Base-by-base conservation (phyloP, 345 rosid species). In the Lumnitzera racemosa region DNA sequence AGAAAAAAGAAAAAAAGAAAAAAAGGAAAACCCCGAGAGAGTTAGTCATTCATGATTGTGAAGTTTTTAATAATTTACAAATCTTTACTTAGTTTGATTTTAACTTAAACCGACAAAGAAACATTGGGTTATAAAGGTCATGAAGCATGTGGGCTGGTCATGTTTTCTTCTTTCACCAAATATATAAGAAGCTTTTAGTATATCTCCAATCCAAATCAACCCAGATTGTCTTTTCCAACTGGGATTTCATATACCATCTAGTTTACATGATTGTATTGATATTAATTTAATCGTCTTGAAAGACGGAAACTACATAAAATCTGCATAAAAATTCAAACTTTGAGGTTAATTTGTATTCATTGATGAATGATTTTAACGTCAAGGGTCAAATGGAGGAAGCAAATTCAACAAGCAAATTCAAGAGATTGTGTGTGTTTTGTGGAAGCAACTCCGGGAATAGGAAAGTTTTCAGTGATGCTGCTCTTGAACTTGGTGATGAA, bases 361-460 rank as follows among this genome's bases (percentile, higher is more conserved):
- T 6, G 50, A 3, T 6, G 50, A 3, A 47, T 55, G 49, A 16
- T 47, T 47, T 17, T 36, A 36, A 4, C 7, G 9, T 36, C 5
- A 36, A 36, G 43, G 43, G 43, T 36, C 9, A 24, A 71, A 89
- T 89, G 98, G 96, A 83, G 48, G 87, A 74, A 52, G 76, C 62
- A 48, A 53, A 61, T 24, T 59, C 57, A 16, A 51, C 67, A 23
- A 77, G 74, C 83, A 83, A 73, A 73, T 92, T 89, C 81, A 86
- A 72, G 56, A 85, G 82, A 78, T 63, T 92, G 23, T 92, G 97
- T 76, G 98, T 92, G 15, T 92, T 85, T 70, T 92, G 98, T 70
- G 98, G 98, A 63, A 92, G 98, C 81, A 78, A 85, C 69, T 73
- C 96, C 62, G 97, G 98, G 65, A 69, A 80, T 65, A 81, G 95